These are phyloP conservation scores for Rhizophagus clarus DNA, from an alignment of 192 early-diverging fungal genomes.

Conservation along the genomic window DNA sequence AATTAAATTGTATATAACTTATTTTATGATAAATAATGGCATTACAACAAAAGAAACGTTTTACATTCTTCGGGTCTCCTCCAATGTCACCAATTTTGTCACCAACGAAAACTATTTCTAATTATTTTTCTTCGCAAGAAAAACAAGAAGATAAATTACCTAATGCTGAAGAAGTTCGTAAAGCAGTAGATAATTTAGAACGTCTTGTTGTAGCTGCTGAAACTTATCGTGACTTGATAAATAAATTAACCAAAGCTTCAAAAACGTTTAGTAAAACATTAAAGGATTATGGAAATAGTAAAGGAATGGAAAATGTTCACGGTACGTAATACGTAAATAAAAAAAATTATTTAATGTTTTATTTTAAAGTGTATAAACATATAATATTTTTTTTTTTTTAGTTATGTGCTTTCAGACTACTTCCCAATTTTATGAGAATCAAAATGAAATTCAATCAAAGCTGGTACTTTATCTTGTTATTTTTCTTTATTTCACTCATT, in stretches of 20 bases:
- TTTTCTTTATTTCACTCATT: neutral
- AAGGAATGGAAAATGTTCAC: slow-evolving; percentile 47
- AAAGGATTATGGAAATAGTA: slow-evolving; percentile 45
- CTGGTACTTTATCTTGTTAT: slow-evolving; percentile 35
- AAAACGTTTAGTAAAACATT: slow-evolving; percentile 42
- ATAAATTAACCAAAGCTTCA: slow-evolving; percentile 41
- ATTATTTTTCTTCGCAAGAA: neutral
- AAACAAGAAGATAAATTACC: neutral
- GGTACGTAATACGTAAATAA: slow-evolving; percentile 30
- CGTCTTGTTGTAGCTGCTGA: slow-evolving; percentile 44
- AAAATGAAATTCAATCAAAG: slow-evolving; percentile 42
- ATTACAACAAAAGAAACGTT: slow-evolving; percentile 15
- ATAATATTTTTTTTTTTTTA: neutral
- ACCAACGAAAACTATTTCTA: neutral
- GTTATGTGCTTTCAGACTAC: slow-evolving; percentile 51
- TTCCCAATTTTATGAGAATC: slow-evolving; percentile 49
- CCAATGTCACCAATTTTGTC: neutral
- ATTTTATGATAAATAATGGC: neutral
- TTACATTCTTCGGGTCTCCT: slow-evolving; percentile 16
- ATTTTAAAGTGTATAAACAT: too few relatives aligned
- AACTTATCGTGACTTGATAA: slow-evolving; percentile 41
- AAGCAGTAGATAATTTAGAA: slow-evolving; percentile 39
- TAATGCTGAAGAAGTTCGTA: slow-evolving; percentile 34
- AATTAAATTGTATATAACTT: neutral
- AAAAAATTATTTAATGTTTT: too few relatives aligned